These are phyloP conservation scores for Lactarius indigo DNA, from an alignment of 768 basidiomycete genomes.

Conservation along the genomic window DNA sequence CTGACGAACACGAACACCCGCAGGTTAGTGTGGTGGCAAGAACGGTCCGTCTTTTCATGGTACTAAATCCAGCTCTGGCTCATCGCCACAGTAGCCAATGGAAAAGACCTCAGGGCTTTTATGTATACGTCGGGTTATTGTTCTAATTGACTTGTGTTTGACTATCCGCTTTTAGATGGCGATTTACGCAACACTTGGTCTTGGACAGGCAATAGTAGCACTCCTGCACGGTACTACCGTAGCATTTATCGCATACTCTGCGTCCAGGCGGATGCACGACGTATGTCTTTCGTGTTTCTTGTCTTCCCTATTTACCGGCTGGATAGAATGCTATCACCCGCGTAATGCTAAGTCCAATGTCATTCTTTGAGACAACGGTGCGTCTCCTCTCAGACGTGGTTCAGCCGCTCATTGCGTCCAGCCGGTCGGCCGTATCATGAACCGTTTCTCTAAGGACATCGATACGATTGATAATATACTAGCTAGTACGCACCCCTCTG, in stretches of 20 bases:
- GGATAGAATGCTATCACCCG: constrained; percentile 56
- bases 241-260: constrained; percentile 70
- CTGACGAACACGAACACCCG: background rate
- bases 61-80: constrained; percentile 5
- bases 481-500: constrained; percentile 39
- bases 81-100: constrained; percentile 43
- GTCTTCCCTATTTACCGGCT: background rate
- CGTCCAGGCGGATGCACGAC: constrained; percentile 65
- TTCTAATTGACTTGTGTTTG: background rate
- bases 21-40: constrained; percentile 86
- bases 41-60: constrained; percentile 39
- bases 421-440: constrained; percentile 86
- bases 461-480: constrained; percentile 78
- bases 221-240: constrained; percentile 67
- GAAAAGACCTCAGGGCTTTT: constrained; percentile 61
- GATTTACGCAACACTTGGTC: constrained; percentile 71
- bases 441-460: constrained; percentile 84
- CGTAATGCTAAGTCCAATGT: constrained; percentile 83
- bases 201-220: constrained; percentile 61
- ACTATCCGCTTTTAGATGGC: constrained; percentile 54
- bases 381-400: constrained; percentile 21
- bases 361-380: constrained; percentile 85
- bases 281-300: constrained; percentile 32
- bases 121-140: constrained; percentile 45
- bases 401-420: constrained; percentile 29